A percentile compares a stretch with the other conserved stretches of the same genome.
Evolutionary conservation across 2,329 filamentous ascomycete genomes (phyloP).

Genomic region (Phyllosticta ampelicida): DNA sequence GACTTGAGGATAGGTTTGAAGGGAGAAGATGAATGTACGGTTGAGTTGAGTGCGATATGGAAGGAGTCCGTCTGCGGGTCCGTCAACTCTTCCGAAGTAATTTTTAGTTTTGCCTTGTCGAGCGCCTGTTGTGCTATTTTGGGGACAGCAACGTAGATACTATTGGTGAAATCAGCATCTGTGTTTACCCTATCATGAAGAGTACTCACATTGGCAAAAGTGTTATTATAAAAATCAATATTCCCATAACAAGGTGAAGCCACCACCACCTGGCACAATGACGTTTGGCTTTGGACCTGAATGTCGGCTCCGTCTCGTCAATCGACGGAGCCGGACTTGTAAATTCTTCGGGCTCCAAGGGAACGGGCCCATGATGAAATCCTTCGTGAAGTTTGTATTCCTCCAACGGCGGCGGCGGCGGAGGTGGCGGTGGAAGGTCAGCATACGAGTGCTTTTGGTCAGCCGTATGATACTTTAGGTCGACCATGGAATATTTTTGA

Average conservation of each 20-base stretch:
- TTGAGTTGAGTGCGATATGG: constrained; percentile 37
- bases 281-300: constrained; percentile 13
- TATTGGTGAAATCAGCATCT: constrained; percentile 16
- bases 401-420: background rate
- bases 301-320: constrained; percentile 1
- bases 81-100: constrained; percentile 41
- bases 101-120: constrained; percentile 40
- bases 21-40: constrained; percentile 37
- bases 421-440: background rate
- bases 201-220: constrained; percentile 50
- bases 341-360: background rate
- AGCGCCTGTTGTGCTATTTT: constrained; percentile 46
- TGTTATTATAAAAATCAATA: constrained; percentile 42
- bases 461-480: background rate
- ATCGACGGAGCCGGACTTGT: background rate
- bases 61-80: constrained; percentile 40
- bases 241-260: constrained; percentile 44
- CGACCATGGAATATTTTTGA: background rate
- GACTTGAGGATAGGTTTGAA: constrained; percentile 45
- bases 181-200: background rate
- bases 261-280: constrained; percentile 44
- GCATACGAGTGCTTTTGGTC: background rate
- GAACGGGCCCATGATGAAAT: background rate
- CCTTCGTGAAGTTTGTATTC: background rate
- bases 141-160: constrained; percentile 49